Evolutionary conservation across 805 yeast species (phyloP).

Genomic region (Barnettozyma botsteinii): DNA sequence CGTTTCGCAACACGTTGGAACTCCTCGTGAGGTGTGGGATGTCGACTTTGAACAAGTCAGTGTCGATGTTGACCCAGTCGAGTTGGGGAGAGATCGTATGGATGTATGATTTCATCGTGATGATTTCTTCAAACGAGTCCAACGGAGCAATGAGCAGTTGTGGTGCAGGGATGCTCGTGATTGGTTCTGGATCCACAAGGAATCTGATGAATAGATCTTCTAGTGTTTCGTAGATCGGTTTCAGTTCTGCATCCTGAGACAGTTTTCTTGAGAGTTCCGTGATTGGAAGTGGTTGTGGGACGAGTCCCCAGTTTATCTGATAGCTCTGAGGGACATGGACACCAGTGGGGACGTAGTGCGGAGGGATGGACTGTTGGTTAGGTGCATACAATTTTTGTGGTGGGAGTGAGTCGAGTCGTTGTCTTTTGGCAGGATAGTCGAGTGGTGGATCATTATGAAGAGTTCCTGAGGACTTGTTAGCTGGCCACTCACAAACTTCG

Average conservation of each 20-base stretch:
- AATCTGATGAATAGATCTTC: conserved; percentile 1
- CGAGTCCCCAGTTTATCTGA: background rate
- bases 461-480: background rate
- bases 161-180: background rate
- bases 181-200: conserved; percentile 4
- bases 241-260: background rate
- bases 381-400: too few relatives aligned
- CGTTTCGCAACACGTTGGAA: conserved; percentile 5
- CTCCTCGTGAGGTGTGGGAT: conserved; percentile 3
- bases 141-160: background rate
- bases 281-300: too few relatives aligned
- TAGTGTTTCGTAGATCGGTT: background rate
- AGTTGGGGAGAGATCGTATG: conserved; percentile 2
- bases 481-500: conserved; percentile 22
- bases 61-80: conserved; percentile 3
- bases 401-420: background rate
- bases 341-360: conserved; percentile 1
- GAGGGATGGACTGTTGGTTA: background rate
- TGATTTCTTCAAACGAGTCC: conserved; percentile 4
- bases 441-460: too few relatives aligned
- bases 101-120: conserved; percentile 7
- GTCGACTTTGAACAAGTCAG: background rate
- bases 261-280: background rate
- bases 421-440: conserved; percentile 1
- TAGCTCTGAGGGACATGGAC: background rate